These are phyloP conservation scores for Tylopilus sp. DNA, from an alignment of 1,284 basidiomycete species.

Conservation along the genomic window DNA sequence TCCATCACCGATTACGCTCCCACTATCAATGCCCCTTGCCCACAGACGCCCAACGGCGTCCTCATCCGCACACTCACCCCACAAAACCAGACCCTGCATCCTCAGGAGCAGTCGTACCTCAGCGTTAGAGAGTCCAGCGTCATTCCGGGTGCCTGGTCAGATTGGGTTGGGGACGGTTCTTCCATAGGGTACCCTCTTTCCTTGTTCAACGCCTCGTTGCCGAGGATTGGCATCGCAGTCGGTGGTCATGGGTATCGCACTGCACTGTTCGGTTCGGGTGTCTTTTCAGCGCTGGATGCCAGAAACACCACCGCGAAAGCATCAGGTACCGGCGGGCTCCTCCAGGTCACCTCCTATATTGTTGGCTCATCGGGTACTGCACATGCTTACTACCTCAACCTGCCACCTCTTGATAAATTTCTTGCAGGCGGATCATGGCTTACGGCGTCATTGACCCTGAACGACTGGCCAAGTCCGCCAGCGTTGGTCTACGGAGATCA, in stretches of 20 bases:
- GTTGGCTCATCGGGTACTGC: constrained; percentile 55
- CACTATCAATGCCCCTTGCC: constrained; percentile 44
- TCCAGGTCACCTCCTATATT: constrained; percentile 63
- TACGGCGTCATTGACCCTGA: constrained; percentile 52
- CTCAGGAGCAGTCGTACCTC: constrained; percentile 48
- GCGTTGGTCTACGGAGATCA: constrained; percentile 56
- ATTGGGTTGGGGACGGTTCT: constrained; percentile 56
- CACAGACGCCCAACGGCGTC: constrained; percentile 40
- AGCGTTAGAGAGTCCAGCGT: constrained; percentile 38
- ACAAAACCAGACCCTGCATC: constrained; percentile 48
- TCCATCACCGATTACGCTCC: constrained; percentile 43
- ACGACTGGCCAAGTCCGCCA: constrained; percentile 52
- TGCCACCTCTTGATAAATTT: neutral
- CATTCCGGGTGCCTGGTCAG: constrained; percentile 50
- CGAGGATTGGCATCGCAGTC: constrained; percentile 54
- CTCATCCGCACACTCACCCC: constrained; percentile 54
- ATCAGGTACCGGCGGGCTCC: constrained; percentile 59
- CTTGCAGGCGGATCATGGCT: constrained; percentile 62
- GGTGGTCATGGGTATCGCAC: constrained; percentile 60
- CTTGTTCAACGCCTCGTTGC: constrained; percentile 40
- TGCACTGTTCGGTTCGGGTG: constrained; percentile 57
- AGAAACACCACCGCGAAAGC: constrained; percentile 52
- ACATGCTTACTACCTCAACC: neutral
- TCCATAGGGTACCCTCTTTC: constrained; percentile 49
- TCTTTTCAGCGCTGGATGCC: constrained; percentile 55